A percentile compares a stretch with the other conserved stretches of the same genome.
Conservation (phyloP, 768 basidiomycete species). For the Boletus rubroflammeus region DNA sequence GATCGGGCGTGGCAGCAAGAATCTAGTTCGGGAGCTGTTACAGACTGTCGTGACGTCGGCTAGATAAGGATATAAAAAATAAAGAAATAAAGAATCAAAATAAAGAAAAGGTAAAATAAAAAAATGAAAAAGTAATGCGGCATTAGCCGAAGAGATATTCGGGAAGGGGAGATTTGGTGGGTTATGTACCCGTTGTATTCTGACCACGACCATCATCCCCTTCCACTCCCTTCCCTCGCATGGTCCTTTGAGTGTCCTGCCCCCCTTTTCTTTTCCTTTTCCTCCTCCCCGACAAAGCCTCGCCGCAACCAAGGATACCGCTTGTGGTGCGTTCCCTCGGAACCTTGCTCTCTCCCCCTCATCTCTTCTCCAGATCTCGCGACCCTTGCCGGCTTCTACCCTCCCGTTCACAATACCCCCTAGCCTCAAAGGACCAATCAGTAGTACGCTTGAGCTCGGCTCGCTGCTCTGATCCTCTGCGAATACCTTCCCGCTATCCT, state of each 20-base stretch:
- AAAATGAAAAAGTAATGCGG: conserved; percentile 18
- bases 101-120: neutral
- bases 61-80: conserved; percentile 22
- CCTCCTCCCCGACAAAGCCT: conserved; percentile 38
- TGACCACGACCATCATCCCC: conserved; percentile 24
- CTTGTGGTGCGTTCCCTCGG: conserved; percentile 39
- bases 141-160: conserved; percentile 27
- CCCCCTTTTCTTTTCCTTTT: conserved; percentile 26
- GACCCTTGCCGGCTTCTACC: conserved; percentile 88
- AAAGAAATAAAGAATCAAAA: conserved; percentile 11
- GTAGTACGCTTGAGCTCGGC: conserved; percentile 67
- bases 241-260: conserved; percentile 34
- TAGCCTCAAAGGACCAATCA: conserved; percentile 37
- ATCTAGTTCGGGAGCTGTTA: conserved; percentile 12
- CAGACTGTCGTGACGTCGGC: conserved; percentile 21
- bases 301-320: conserved; percentile 52
- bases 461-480: conserved; percentile 46
- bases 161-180: conserved; percentile 10
- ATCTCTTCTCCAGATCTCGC: conserved; percentile 61
- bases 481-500: conserved; percentile 11
- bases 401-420: conserved; percentile 40
- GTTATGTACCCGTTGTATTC: conserved; percentile 32
- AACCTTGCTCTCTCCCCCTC: neutral
- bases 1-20: conserved; percentile 20
- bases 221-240: conserved; percentile 26